Evolutionary conservation across 805 yeast species (phyloP).

Genomic region (Torulaspora maleeae): DNA sequence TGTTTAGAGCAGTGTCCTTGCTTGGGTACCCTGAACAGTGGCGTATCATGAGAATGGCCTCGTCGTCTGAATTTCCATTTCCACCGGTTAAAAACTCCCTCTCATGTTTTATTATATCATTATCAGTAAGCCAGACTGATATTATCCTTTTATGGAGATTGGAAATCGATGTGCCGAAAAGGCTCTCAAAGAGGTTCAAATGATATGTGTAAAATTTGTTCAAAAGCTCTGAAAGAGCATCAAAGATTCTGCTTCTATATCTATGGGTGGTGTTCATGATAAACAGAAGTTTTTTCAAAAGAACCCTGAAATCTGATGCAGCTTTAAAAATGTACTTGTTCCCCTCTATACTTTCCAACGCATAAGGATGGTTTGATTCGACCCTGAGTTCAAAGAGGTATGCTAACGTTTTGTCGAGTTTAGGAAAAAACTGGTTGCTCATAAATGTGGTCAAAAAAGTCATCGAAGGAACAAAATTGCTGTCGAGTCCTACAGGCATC

Average conservation of each 20-base stretch:
- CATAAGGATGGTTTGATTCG: slow-evolving; percentile 38
- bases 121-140: slow-evolving; percentile 37
- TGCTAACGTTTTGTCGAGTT: slow-evolving; percentile 53
- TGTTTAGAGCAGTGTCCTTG: slow-evolving; percentile 31
- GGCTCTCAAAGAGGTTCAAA: slow-evolving; percentile 30
- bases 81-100: slow-evolving; percentile 28
- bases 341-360: slow-evolving; percentile 34
- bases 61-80: slow-evolving; percentile 10
- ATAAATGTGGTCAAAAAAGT: slow-evolving; percentile 60
- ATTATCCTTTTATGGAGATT: slow-evolving; percentile 25
- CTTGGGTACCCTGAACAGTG: slow-evolving; percentile 33
- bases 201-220: slow-evolving; percentile 38
- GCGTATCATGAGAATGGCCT: slow-evolving; percentile 24
- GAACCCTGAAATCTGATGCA: slow-evolving; percentile 27
- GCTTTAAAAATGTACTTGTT: slow-evolving; percentile 31
- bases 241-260: slow-evolving; percentile 53
- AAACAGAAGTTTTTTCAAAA: slow-evolving; percentile 28
- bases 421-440: slow-evolving; percentile 58
- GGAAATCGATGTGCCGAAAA: slow-evolving; percentile 24
- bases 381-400: slow-evolving; percentile 48
- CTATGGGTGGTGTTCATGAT: slow-evolving; percentile 35
- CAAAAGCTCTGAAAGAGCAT: slow-evolving; percentile 36
- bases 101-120: slow-evolving; percentile 33
- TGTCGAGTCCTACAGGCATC: slow-evolving; percentile 30
- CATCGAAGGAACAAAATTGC: slow-evolving; percentile 33